Base-by-base conservation (phyloP, 2,329 filamentous ascomycete species). In the Acarospora socialis region DNA sequence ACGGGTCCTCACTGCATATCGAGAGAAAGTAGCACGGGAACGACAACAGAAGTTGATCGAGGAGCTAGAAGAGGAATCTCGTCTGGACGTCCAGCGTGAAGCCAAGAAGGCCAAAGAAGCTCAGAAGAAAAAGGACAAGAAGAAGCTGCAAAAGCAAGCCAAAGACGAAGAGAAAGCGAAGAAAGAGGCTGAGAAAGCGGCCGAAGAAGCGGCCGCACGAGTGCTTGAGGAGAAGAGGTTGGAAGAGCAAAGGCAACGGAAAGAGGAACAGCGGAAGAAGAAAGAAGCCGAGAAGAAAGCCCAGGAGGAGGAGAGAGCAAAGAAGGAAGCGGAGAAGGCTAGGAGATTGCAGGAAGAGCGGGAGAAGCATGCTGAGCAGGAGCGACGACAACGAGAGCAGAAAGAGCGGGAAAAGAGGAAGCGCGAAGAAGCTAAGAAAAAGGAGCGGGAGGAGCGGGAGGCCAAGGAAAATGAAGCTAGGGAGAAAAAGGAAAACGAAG, bases 41-140 rank as follows among this genome's bases (percentile, higher is more conserved):
- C 81, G 90, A 17, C 87, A 94, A 51, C 69, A 81, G 49, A 84
- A 84, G 53, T 73, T 98, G 14, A 66, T 98, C 16, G 81, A 94
- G 52, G 90, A 98, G 54, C 65, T 94, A 3, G 77, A 86, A 43
- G 82, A 92, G 51, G 90, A 98, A 53, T 71, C 73, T 41, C 73
- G 74, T 34, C 71, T 77, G 30, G 76, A 81, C 39, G 71, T 76
- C 31, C 72, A 87, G 53, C 78, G 80, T 40, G 86, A 90, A 52
- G 84, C 81, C 13, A 94, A 94, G 61, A 93, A 87, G 55, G 81
- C 83, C 28, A 83, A 83, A 50, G 87, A 93, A 49, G 86, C 90
- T 10, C 81, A 92, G 54, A 92, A 90, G 65, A 82, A 81, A 52
- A 95, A 93, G 57, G 86, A 93, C 49, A 93, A 87, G 62, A 83